Conservation (phyloP, 1,284 basidiomycete genomes). For the Coniferiporia weirii region DNA sequence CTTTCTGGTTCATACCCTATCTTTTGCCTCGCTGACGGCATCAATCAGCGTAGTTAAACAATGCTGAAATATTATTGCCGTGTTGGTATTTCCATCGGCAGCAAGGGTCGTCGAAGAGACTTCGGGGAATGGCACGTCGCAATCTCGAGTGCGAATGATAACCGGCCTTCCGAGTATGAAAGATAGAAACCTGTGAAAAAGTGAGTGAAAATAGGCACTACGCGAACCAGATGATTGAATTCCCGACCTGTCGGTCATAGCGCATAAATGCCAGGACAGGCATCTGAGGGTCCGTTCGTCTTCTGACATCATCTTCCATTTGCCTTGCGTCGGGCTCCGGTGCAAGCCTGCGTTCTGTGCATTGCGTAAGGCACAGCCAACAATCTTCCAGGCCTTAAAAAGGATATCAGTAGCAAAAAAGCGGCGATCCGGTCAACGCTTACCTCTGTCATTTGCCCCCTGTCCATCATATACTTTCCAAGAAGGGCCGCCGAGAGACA, state of each 20-base stretch:
- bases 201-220: background rate
- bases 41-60: conserved; percentile 35
- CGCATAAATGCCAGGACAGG: conserved; percentile 7
- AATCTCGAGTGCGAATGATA: conserved; percentile 27
- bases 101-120: conserved; percentile 28
- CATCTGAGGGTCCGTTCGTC: conserved; percentile 31
- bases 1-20: conserved; percentile 32
- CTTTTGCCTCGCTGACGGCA: conserved; percentile 36
- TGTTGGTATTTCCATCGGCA: conserved; percentile 22
- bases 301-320: conserved; percentile 43
- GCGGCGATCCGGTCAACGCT: background rate
- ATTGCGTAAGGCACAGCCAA: conserved; percentile 38
- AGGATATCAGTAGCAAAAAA: background rate
- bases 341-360: conserved; percentile 48
- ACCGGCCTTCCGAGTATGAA: conserved; percentile 41
- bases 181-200: conserved; percentile 19
- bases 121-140: conserved; percentile 20
- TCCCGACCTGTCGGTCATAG: conserved; percentile 10
- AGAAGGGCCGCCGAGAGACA: conserved; percentile 44
- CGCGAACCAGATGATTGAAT: background rate
- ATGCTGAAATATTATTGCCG: conserved; percentile 33
- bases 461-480: conserved; percentile 39
- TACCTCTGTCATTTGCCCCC: conserved; percentile 32
- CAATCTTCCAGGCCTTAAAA: conserved; percentile 50
- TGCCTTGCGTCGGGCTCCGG: conserved; percentile 39